A percentile compares a stretch with the other conserved stretches of the same genome.
phyloP scores from a whole-genome alignment of 2,329 filamentous ascomycete species.

The Mycosphaerella sp. region DNA sequence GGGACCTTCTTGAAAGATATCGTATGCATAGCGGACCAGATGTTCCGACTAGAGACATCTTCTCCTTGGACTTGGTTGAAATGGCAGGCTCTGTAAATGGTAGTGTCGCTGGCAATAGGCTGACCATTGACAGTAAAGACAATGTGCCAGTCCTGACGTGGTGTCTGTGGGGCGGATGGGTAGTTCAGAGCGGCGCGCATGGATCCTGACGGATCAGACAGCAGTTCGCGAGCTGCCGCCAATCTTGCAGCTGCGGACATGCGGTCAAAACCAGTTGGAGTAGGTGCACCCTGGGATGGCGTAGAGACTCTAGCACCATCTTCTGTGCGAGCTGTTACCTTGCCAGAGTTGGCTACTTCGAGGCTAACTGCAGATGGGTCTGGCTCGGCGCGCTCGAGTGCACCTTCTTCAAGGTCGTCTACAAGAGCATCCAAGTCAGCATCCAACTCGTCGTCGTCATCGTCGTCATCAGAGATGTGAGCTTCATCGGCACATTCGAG shows the following conservation, averaged over 20 bases:
- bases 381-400: constrained; percentile 66
- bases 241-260: constrained; percentile 31
- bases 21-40: constrained; percentile 86
- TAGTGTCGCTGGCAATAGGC: constrained; percentile 82
- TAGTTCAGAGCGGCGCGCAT: constrained; percentile 66
- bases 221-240: constrained; percentile 32
- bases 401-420: constrained; percentile 82
- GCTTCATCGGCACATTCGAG: constrained; percentile 92
- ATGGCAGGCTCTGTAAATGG: constrained; percentile 91
- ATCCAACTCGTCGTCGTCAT: constrained; percentile 56
- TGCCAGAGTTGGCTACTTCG: constrained; percentile 78
- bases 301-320: constrained; percentile 83
- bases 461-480: constrained; percentile 68
- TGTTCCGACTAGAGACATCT: constrained; percentile 65
- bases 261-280: constrained; percentile 28
- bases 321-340: constrained; percentile 84
- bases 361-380: constrained; percentile 87
- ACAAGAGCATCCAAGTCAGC: constrained; percentile 75
- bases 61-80: constrained; percentile 56
- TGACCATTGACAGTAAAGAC: constrained; percentile 86
- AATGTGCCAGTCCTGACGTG: constrained; percentile 93
- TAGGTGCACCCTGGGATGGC: constrained; percentile 56
- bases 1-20: constrained; percentile 85
- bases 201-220: constrained; percentile 45
- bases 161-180: constrained; percentile 71